These are phyloP conservation scores for Adansonia madagascariensis DNA, from an alignment of 441 rosid species.

Conservation along the genomic window DNA sequence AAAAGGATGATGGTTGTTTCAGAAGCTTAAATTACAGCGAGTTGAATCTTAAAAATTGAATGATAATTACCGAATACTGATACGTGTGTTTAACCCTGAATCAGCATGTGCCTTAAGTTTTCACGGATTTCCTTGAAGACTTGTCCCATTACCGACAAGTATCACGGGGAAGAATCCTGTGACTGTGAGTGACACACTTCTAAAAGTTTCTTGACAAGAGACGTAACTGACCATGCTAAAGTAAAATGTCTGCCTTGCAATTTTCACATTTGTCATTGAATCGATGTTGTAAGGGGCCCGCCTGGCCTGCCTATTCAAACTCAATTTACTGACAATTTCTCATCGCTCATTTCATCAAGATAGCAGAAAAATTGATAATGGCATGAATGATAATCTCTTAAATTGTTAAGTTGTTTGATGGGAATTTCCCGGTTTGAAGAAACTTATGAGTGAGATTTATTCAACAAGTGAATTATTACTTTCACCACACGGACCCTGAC, in stretches of 20 bases:
- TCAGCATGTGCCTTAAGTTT: background rate
- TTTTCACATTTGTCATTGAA: background rate
- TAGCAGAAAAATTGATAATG: background rate
- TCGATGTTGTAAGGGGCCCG: background rate
- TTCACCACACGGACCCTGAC: slow-evolving; percentile 1
- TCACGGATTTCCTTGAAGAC: background rate
- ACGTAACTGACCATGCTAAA: background rate
- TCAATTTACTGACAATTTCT: background rate
- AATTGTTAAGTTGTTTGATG: background rate
- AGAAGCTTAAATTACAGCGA: background rate
- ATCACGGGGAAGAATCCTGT: slow-evolving; percentile 16
- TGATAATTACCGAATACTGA: background rate
- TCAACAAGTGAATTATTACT: background rate
- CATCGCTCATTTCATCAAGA: background rate
- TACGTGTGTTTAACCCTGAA: background rate
- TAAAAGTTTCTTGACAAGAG: background rate
- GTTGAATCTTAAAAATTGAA: background rate
- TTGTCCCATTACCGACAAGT: slow-evolving; percentile 7
- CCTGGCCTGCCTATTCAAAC: background rate
- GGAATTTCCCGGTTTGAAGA: background rate
- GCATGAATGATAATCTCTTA: slow-evolving; percentile 7
- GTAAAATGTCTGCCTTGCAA: background rate
- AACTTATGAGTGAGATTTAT: background rate
- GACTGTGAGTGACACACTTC: background rate
- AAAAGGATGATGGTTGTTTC: background rate